These are phyloP conservation scores for Staphylotrichum tortipilum DNA, from an alignment of 495 filamentous ascomycete species.

Conservation along the genomic window DNA sequence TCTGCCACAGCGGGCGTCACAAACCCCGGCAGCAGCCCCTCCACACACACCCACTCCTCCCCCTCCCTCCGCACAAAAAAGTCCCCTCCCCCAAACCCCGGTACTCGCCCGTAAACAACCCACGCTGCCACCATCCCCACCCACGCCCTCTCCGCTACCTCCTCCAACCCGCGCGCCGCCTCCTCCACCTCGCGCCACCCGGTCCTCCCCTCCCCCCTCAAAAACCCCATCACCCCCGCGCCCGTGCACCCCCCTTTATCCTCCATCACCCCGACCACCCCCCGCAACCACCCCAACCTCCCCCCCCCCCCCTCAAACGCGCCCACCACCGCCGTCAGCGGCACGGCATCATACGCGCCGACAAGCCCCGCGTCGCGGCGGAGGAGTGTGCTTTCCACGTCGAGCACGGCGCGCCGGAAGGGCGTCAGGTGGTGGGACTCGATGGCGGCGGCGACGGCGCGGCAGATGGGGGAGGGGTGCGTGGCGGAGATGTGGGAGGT, in stretches of 20 bases:
- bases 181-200: conserved; percentile 80
- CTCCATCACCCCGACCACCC: conserved; percentile 54
- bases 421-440: conserved; percentile 60
- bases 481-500: conserved; percentile 55
- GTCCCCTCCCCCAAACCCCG: conserved; percentile 61
- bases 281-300: conserved; percentile 78
- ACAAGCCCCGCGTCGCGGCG: conserved; percentile 61
- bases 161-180: conserved; percentile 59
- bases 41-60: conserved; percentile 27
- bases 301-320: conserved; percentile 81
- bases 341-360: conserved; percentile 86
- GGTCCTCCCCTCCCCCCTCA: conserved; percentile 69
- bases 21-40: conserved; percentile 61
- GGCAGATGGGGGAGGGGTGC: conserved; percentile 72
- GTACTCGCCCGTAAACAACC: conserved; percentile 79
- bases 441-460: conserved; percentile 77
- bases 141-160: conserved; percentile 80
- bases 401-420: conserved; percentile 75
- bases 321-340: conserved; percentile 70
- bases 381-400: conserved; percentile 73
- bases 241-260: conserved; percentile 30
- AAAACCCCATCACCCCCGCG: conserved; percentile 63
- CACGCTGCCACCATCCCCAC: conserved; percentile 80
- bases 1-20: conserved; percentile 64
- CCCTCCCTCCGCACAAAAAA: conserved; percentile 59